Evolutionary conservation across 805 yeast species (phyloP).

Genomic region (Debaryomyces prosopidis): DNA sequence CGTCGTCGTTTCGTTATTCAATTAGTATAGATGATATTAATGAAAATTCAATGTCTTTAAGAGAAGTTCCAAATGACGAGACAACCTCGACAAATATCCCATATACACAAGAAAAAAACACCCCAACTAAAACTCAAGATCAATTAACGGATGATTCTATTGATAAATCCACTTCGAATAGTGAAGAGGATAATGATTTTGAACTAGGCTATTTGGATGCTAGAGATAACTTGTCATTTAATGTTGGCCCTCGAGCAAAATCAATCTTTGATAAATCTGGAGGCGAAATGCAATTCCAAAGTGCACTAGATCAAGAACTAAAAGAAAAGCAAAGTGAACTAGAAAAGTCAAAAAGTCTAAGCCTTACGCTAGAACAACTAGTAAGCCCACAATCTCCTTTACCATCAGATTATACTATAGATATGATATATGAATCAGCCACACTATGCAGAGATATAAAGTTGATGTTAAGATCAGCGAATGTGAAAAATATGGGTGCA

Average conservation of each 20-base stretch:
- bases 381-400: constrained; percentile 56
- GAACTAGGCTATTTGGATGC: constrained; percentile 32
- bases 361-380: constrained; percentile 55
- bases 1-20: not conserved
- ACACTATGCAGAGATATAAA: constrained; percentile 64
- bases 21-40: not conserved
- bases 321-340: constrained; percentile 16
- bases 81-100: not conserved
- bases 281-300: constrained; percentile 4
- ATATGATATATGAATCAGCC: constrained; percentile 61
- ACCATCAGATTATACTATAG: constrained; percentile 56
- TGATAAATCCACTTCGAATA: constrained; percentile 26
- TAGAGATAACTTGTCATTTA: constrained; percentile 15
- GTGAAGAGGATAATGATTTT: constrained; percentile 25
- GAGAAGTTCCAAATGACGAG: not conserved
- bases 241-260: constrained; percentile 32
- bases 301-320: constrained; percentile 2
- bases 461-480: constrained; percentile 56
- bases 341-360: constrained; percentile 13
- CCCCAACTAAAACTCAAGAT: not conserved
- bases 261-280: constrained; percentile 37
- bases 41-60: not conserved
- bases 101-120: not conserved
- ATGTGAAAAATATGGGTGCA: constrained; percentile 52
- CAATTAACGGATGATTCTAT: constrained; percentile 26